Percentiles rank a stretch among this genome's conserved stretches.
These are phyloP conservation scores for Cladosporium phlei DNA, from an alignment of 2,329 filamentous ascomycete genomes.

Conservation along the genomic window DNA sequence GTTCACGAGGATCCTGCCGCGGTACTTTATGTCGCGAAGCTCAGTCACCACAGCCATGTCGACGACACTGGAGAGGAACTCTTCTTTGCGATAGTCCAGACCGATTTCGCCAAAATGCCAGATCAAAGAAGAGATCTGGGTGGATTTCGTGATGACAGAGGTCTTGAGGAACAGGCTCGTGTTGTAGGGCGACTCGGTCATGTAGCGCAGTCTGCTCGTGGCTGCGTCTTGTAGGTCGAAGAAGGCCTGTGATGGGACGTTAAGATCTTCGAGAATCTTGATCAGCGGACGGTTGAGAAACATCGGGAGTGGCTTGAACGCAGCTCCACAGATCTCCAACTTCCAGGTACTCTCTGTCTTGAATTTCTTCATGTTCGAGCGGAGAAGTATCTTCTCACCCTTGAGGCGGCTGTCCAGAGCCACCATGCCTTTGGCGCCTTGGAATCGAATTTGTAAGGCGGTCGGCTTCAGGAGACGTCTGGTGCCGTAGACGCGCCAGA, in stretches of 20 bases:
- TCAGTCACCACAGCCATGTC: constrained; percentile 67
- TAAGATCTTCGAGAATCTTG: constrained; percentile 80
- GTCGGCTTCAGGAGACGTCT: constrained; percentile 50
- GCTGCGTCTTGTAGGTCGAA: constrained; percentile 59
- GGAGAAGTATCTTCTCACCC: constrained; percentile 57
- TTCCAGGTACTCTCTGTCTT: constrained; percentile 49
- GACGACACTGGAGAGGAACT: constrained; percentile 65
- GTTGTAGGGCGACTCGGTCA: constrained; percentile 55
- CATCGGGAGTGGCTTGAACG: constrained; percentile 61
- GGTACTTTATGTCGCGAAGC: constrained; percentile 71
- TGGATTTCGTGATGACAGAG: constrained; percentile 54
- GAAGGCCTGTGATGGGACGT: constrained; percentile 56
- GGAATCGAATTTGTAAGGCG: constrained; percentile 69
- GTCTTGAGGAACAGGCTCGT: constrained; percentile 62
- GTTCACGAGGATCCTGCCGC: constrained; percentile 66
- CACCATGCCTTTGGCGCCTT: constrained; percentile 73
- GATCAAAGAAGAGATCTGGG: constrained; percentile 60
- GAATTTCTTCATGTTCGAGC: constrained; percentile 79
- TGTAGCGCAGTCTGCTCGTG: constrained; percentile 54
- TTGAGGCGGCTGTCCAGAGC: constrained; percentile 59
- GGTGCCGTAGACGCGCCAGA: constrained; percentile 53
- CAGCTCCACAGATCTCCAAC: constrained; percentile 68
- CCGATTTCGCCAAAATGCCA: constrained; percentile 53
- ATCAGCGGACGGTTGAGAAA: constrained; percentile 75
- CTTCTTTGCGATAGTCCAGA: constrained; percentile 62